Conservation (phyloP, 495 filamentous ascomycete species). For the Penicillium mononematosum region DNA sequence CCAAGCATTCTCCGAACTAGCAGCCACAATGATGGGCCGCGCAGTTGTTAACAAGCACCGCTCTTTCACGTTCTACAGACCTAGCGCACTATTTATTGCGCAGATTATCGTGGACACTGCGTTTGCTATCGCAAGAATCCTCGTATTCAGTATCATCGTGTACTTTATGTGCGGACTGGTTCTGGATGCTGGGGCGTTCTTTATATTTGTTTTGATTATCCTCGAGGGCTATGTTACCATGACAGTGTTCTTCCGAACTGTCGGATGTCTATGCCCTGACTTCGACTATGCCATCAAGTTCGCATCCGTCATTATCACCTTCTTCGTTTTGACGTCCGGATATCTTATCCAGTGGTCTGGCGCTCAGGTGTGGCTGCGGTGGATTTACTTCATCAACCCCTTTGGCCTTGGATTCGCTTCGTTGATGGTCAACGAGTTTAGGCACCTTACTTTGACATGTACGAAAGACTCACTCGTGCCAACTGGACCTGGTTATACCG, state of each 20-base stretch:
- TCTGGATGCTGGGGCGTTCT: slow-evolving; percentile 69
- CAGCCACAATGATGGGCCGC: slow-evolving; percentile 67
- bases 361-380: slow-evolving; percentile 70
- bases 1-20: slow-evolving; percentile 73
- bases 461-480: slow-evolving; percentile 63
- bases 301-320: slow-evolving; percentile 69
- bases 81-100: slow-evolving; percentile 75
- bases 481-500: slow-evolving; percentile 58
- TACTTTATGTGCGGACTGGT: slow-evolving; percentile 77
- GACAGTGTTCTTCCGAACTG: slow-evolving; percentile 77
- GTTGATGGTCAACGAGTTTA: slow-evolving; percentile 85
- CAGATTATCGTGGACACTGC: slow-evolving; percentile 77
- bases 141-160: slow-evolving; percentile 71
- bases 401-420: slow-evolving; percentile 70
- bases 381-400: slow-evolving; percentile 81
- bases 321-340: slow-evolving; percentile 75
- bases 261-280: slow-evolving; percentile 75
- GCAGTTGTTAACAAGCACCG: slow-evolving; percentile 77
- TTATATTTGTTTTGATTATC: slow-evolving; percentile 72
- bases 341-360: slow-evolving; percentile 75
- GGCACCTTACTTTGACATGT: slow-evolving; percentile 60
- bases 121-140: slow-evolving; percentile 64
- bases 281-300: slow-evolving; percentile 86
- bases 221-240: slow-evolving; percentile 70
- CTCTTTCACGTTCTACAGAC: slow-evolving; percentile 75